These are phyloP conservation scores for Nemophila menziesii DNA, from an alignment of 257 asterid species.

Conservation along the genomic window DNA sequence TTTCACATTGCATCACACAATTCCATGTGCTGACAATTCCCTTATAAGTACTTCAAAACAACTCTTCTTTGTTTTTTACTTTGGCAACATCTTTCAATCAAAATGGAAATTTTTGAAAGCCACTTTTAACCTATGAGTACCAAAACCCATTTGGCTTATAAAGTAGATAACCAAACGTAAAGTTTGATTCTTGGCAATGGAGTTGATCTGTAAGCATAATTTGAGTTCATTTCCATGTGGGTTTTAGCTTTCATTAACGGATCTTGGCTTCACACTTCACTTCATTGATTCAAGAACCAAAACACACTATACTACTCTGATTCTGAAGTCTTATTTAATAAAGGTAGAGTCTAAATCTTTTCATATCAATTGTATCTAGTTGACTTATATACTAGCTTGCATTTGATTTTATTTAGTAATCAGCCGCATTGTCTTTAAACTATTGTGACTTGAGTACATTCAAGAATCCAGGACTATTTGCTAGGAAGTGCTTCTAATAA, in stretches of 20 bases:
- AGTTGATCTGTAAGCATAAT: constrained; percentile 7
- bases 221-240: constrained; percentile 2
- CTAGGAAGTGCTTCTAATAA: no score
- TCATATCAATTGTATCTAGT: not conserved
- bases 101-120: constrained; percentile 4
- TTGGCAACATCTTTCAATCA: constrained; percentile 4
- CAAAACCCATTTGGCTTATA: not conserved
- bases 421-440: not conserved
- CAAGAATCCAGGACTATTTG: no score
- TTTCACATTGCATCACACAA: constrained; percentile 12
- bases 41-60: constrained; percentile 23
- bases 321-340: constrained; percentile 3
- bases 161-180: not conserved
- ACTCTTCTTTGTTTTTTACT: constrained; percentile 4
- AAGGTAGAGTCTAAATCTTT: constrained; percentile 25
- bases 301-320: not conserved
- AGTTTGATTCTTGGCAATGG: constrained; percentile 11
- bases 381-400: constrained; percentile 1
- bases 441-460: not conserved
- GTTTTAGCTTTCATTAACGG: constrained; percentile 9
- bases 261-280: constrained; percentile 16
- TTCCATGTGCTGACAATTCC: constrained; percentile 21
- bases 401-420: not conserved
- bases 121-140: not conserved
- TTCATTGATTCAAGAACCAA: constrained; percentile 1